Base-by-base conservation (phyloP, 345 rosid genomes). In the Toxicodendron radicans region DNA sequence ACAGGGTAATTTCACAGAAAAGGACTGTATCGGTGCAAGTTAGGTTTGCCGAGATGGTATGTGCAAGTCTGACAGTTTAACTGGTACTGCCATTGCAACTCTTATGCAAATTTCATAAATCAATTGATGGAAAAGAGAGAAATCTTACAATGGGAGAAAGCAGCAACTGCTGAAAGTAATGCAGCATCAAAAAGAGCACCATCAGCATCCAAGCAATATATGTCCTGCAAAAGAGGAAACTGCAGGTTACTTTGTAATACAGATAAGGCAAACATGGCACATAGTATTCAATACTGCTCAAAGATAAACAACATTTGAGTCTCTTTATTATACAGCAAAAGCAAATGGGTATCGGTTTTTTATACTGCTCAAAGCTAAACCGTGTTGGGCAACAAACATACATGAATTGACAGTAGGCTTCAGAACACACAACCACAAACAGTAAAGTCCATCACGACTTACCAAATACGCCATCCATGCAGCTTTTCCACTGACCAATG, bases 401-500 rank as follows among this genome's bases (percentile, higher is more conserved):
- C 1, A 49, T 10, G 1, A 11, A 49, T 16, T 12, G 3, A 49
- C 5, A 12, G 53, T 3, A 23, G 35, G 38, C 48, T 46, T 18
- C 13, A 13, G 32, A 56, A 38, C 23, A 7, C 35, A 38, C 23
- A 14, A 14, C 59, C 63, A 38, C 21, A 8, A 16, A 54, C 16
- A 24, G 52, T 33, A 59, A 14, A 68, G 52, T 61, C 11, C 58
- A 62, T 43, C 27, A 16, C 4, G 41, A 72, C 86, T 79, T 66
- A 93, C 98, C 92, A 95, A 79, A 85, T 93, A 95, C 1, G 81
- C 93, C 96, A 95, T 87, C 99, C 94, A 95, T 72, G 99, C 94
- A 80, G 99, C 99, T 83, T 93, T 91, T 43, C 92, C 96, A 79
- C 90, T 86, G 74, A 95, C 86, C 74, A 91, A 70, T 62, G 86